Evolutionary conservation across 768 basidiomycete species (phyloP).

Genomic region (Leccinum disarticulatum): DNA sequence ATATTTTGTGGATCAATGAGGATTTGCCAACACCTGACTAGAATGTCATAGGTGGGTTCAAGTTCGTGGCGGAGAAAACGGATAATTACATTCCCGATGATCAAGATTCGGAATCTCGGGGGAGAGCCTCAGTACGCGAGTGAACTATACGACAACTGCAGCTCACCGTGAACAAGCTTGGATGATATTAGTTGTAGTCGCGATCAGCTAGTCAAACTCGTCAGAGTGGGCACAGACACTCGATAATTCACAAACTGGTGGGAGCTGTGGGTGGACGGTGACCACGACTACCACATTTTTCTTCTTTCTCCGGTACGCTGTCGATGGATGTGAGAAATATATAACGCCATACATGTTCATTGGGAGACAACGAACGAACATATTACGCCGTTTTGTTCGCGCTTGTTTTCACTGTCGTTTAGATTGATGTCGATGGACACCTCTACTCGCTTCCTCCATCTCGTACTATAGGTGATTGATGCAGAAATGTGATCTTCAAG

Average conservation of each 20-base stretch:
- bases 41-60: too few species aligned
- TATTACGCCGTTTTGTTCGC: slow-evolving; percentile 1
- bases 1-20: too few species aligned
- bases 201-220: slow-evolving; percentile 4
- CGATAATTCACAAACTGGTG: slow-evolving; percentile 1
- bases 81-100: slow-evolving; percentile 6
- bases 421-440: slow-evolving; percentile 1
- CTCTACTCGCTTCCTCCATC: not conserved
- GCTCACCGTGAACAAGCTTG: slow-evolving; percentile 12
- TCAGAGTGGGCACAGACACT: not conserved
- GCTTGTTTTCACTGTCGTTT: not conserved
- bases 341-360: not conserved
- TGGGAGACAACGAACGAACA: slow-evolving; percentile 5
- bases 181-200: slow-evolving; percentile 9
- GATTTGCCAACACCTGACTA: too few species aligned
- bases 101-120: slow-evolving; percentile 15
- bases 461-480: slow-evolving; percentile 1
- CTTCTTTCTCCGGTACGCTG: slow-evolving; percentile 11
- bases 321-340: not conserved
- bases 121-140: not conserved
- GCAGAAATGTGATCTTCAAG: too few species aligned
- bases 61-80: too few species aligned
- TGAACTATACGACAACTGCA: not conserved
- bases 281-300: slow-evolving; percentile 12
- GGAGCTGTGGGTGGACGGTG: not conserved